Evolutionary conservation across 2,329 filamentous ascomycete species (phyloP).

Genomic region (Exophiala calicioides): DNA sequence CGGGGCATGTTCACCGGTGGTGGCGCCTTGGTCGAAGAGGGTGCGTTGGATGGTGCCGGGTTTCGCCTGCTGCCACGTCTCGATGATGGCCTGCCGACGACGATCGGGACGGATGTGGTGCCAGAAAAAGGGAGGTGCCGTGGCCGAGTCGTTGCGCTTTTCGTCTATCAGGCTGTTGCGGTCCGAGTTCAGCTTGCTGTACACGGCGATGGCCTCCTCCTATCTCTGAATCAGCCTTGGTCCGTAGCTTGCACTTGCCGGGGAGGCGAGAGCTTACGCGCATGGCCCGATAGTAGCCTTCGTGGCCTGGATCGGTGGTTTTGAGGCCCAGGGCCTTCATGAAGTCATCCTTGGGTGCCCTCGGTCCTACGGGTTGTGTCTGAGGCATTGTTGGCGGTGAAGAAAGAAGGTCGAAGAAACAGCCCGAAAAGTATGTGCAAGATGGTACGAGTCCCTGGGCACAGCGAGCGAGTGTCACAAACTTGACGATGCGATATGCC

Average conservation of each 20-base stretch:
- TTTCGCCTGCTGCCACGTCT: slow-evolving; percentile 45
- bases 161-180: slow-evolving; percentile 44
- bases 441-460: slow-evolving; percentile 24
- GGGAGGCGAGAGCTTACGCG: slow-evolving; percentile 37
- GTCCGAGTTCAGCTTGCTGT: slow-evolving; percentile 45
- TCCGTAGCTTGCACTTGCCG: not conserved
- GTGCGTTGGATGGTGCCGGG: slow-evolving; percentile 38
- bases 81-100: slow-evolving; percentile 44
- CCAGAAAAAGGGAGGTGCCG: slow-evolving; percentile 48
- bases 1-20: slow-evolving; percentile 46
- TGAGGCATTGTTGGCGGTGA: slow-evolving; percentile 26
- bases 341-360: slow-evolving; percentile 50
- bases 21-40: slow-evolving; percentile 44
- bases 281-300: slow-evolving; percentile 48
- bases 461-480: slow-evolving; percentile 30
- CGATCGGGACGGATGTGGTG: slow-evolving; percentile 48
- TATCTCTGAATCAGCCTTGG: slow-evolving; percentile 28
- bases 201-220: slow-evolving; percentile 49
- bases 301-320: slow-evolving; percentile 44
- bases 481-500: slow-evolving; percentile 15
- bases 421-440: slow-evolving; percentile 30
- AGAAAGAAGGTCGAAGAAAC: slow-evolving; percentile 19
- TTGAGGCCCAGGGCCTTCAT: slow-evolving; percentile 47
- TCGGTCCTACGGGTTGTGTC: slow-evolving; percentile 37
- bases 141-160: slow-evolving; percentile 39